A percentile compares a stretch with the other conserved stretches of the same genome.
phyloP scores from a whole-genome alignment of 192 early-diverging fungal species.

The Phycomyces blakesleeanus region DNA sequence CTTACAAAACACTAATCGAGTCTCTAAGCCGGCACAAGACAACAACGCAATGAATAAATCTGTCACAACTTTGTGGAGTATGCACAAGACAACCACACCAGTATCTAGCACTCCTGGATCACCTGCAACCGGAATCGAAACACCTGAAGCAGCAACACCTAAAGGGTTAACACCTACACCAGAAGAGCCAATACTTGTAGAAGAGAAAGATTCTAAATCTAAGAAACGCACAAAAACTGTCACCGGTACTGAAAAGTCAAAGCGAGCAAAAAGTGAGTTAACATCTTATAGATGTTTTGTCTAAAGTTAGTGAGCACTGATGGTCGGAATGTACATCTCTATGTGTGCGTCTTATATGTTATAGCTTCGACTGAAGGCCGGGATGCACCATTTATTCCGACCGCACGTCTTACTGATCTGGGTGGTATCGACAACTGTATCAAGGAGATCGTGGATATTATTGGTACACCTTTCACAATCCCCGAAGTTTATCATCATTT shows the following conservation, averaged over 20 bases:
- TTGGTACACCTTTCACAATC: conserved; percentile 91
- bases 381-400: conserved; percentile 28
- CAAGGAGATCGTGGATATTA: conserved; percentile 85
- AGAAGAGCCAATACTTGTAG: conserved; percentile 19
- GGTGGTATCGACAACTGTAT: conserved; percentile 92
- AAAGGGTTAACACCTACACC: conserved; percentile 26
- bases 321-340: too few species aligned
- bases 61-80: conserved; percentile 50
- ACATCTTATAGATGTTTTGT: not conserved
- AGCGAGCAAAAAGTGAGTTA: conserved; percentile 26
- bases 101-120: conserved; percentile 15
- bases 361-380: conserved; percentile 16
- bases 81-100: conserved; percentile 23
- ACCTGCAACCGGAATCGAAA: conserved; percentile 20
- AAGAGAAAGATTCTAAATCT: conserved; percentile 23
- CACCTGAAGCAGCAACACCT: conserved; percentile 32
- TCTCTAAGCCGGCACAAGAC: conserved; percentile 32
- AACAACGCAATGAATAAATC: conserved; percentile 59
- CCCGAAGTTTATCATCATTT: conserved; percentile 90
- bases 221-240: conserved; percentile 37
- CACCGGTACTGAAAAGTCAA: conserved; percentile 9
- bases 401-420: conserved; percentile 67
- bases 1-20: not conserved
- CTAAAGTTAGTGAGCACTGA: not conserved
- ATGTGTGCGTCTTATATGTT: not conserved